Base-by-base conservation (phyloP, 768 basidiomycete genomes). In the Lactarius psammicola region DNA sequence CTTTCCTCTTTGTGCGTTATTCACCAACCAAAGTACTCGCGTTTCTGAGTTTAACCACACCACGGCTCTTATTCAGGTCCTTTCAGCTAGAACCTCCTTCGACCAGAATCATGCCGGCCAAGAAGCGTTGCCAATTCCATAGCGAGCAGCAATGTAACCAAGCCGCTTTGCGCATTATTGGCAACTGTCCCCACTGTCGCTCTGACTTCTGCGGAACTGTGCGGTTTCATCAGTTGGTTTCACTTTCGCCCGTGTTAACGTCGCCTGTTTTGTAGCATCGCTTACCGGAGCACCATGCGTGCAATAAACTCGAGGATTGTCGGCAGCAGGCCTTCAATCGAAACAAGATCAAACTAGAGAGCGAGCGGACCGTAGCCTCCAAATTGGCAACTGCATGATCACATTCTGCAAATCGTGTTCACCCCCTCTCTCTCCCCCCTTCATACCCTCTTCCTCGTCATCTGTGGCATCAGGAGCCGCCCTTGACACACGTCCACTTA, bases 341-440 rank as follows among this genome's bases (percentile, higher is more conserved):
- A 73, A 94, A 95, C 81, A 94, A 94, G 85, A 82, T 79, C 60
- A 91, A 91, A 79, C 79, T 95, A 64, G 92, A 94, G 82, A 87
- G 87, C 71, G 93, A 95, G 78, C 86, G 89, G 77, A 95, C 93
- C 23, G 88, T 91, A 40, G 87, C 88, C 38, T 80, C 89, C 74
- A 94, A 94, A 87, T 87, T 95, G 84, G 88, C 88, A 64, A 87
- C 85, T 56, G 89, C 89, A 74, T 92, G 72, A 80, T 61, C 56
- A 23, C 64, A 36, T 59, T 59, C 69, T 59, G 63, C 68, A 57
- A 54, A 31, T 60, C 44, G 53, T 15, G 62, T 40, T 23, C 62
- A 53, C 55, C 49, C 38, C 56, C 58, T 44, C 66, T 17, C 34
- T 33, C 30, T 46, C 23, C 67, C 69, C 56, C 67, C 40, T 56